Evolutionary conservation across 306 rosid species (phyloP).

Genomic region (Mimosa bimucronata): DNA sequence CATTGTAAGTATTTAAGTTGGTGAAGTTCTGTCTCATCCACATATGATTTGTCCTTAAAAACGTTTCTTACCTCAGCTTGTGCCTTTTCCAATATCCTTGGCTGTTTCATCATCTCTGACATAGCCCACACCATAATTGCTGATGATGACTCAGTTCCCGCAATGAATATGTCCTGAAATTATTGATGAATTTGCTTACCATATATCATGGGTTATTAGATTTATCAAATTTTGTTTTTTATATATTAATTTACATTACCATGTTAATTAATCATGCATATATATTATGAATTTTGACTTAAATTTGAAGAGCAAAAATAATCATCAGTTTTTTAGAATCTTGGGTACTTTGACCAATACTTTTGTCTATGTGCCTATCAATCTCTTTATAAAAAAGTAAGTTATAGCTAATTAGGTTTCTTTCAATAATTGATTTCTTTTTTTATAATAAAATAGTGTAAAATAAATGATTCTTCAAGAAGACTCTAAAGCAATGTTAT

Average conservation of each 20-base stretch:
- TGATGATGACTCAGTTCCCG: conserved; percentile 26
- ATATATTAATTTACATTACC: too few relatives aligned
- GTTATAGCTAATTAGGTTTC: too few relatives aligned
- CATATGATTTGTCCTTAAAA: not conserved
- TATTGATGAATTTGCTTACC: not conserved
- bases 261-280: not conserved
- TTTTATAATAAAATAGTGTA: too few relatives aligned
- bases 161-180: conserved; percentile 25
- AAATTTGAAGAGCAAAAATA: not conserved
- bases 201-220: not conserved
- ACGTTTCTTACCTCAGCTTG: conserved; percentile 26
- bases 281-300: not conserved
- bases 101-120: conserved; percentile 27
- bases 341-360: too few relatives aligned
- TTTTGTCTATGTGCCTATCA: too few relatives aligned
- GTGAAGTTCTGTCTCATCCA: conserved; percentile 8
- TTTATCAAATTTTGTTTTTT: not conserved
- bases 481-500: too few relatives aligned
- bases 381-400: not conserved
- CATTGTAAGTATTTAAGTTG: not conserved
- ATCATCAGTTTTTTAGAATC: not conserved
- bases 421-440: too few relatives aligned
- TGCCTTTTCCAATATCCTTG: not conserved
- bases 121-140: conserved; percentile 23
- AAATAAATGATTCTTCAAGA: too few relatives aligned